Conservation (phyloP, 345 rosid species). For the Pseudoturritis turrita region DNA sequence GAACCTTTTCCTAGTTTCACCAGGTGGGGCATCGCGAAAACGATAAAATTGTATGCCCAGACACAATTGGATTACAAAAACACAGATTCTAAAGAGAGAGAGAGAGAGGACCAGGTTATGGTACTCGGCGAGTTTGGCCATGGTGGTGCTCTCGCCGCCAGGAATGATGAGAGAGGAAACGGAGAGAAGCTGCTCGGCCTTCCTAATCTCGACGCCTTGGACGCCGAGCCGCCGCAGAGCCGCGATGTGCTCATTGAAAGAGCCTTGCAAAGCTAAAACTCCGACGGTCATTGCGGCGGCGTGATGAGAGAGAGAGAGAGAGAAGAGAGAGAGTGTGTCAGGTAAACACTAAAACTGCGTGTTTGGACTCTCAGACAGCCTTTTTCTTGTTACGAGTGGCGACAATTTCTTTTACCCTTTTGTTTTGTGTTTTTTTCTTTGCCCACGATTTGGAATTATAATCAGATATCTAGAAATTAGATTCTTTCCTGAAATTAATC, state of each 20-base stretch:
- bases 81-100: background rate
- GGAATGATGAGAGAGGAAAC: slow-evolving; percentile 88
- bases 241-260: slow-evolving; percentile 97
- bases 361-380: slow-evolving; percentile 5
- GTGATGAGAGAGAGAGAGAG: slow-evolving; percentile 12
- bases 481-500: background rate
- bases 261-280: slow-evolving; percentile 93
- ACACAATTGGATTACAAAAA: background rate
- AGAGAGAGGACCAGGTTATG: slow-evolving; percentile 61
- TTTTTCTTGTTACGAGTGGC: background rate
- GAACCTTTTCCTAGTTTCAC: background rate
- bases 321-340: background rate
- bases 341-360: slow-evolving; percentile 10
- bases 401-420: slow-evolving; percentile 12
- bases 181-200: slow-evolving; percentile 69
- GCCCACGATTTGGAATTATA: slow-evolving; percentile 9
- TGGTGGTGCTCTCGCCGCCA: slow-evolving; percentile 99
- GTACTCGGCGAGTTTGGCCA: slow-evolving; percentile 94
- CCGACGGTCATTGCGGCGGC: slow-evolving; percentile 70
- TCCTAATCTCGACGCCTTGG: slow-evolving; percentile 83
- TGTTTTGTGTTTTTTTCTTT: slow-evolving; percentile 24
- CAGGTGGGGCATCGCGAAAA: slow-evolving; percentile 12
- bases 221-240: slow-evolving; percentile 77
- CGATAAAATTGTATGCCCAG: background rate
- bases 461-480: background rate